Base-by-base conservation (phyloP, 2,329 filamentous ascomycete species). In the Aspergillus unguis region DNA sequence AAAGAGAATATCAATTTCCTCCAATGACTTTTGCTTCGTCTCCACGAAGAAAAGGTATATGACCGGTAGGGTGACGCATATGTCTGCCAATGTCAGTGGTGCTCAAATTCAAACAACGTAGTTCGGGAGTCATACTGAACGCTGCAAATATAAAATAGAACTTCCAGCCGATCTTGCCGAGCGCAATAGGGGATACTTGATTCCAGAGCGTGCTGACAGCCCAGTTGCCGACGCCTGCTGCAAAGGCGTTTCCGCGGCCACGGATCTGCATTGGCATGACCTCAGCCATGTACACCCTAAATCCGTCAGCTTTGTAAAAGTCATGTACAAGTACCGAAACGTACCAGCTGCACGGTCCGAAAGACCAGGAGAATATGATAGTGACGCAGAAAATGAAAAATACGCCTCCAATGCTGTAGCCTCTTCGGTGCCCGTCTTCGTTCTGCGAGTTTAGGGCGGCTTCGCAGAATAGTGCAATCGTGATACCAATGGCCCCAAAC, bases 201-300 rank as follows among this genome's bases (percentile, higher is more conserved):
- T 77, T 77, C 73, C 81, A 85, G 28, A 85, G 72, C 0, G 82
- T 83, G 29, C 78, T 77, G 11, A 84, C 79, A 3, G 81, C 71
- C 81, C 80, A 84, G 58, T 83, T 84, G 1, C 80, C 80, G 41
- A 84, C 73, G 44, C 75, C 80, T 0, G 81, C 82, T 0, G 80
- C 79, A 56, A 84, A 82, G 4, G 81, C 80, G 43, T 77, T 80
- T 2, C 82, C 82, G 25, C 77, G 75, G 5, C 80, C 80, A 31
- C 85, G 81, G 50, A 86, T 86, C 57, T 83, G 82, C 69, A 87
- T 80, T 7, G 85, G 84, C 67, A 84, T 83, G 54, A 87, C 81
- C 65, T 87, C 85, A 11, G 80, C 79, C 65, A 84, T 83, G 65
- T 87, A 87, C 1, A 86, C 75, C 83, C 84, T 86, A 0, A 35